Evolutionary conservation across 257 asterid genomes (phyloP).

Genomic region (Agastache rugosa): DNA sequence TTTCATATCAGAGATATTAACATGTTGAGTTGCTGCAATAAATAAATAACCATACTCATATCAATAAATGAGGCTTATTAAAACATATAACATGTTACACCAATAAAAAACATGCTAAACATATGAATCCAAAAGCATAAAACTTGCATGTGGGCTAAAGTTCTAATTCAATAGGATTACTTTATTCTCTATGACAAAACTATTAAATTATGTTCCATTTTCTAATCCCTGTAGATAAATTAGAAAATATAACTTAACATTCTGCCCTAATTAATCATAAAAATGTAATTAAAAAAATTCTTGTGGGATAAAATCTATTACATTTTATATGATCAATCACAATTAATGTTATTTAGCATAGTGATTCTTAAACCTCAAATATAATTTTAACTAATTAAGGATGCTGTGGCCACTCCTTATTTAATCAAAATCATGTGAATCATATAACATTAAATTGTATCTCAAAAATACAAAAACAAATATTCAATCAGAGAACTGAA

Average conservation of each 20-base stretch:
- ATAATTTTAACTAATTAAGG: not conserved
- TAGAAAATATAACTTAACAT: not conserved
- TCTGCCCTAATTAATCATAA: slow-evolving; percentile 10
- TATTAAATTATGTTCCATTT: not conserved
- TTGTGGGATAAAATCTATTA: not conserved
- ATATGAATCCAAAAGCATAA: not conserved
- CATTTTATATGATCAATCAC: not conserved
- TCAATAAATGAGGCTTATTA: not conserved
- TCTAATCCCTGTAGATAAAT: slow-evolving; percentile 10
- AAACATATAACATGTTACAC: not conserved
- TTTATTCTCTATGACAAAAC: not conserved
- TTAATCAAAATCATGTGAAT: not conserved
- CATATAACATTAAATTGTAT: not conserved
- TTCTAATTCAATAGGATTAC: not conserved
- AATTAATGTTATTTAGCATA: not conserved
- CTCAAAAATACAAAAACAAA: too few species aligned
- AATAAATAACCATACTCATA: not conserved
- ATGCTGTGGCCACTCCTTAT: not conserved
- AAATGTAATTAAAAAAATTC: slow-evolving; percentile 13
- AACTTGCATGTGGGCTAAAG: slow-evolving; percentile 11
- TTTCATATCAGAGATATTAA: not conserved
- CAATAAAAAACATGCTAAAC: not conserved
- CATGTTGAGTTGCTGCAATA: not conserved
- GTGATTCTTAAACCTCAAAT: not conserved
- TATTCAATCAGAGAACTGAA: too few species aligned